Evolutionary conservation across 2,329 filamentous ascomycete species (phyloP).

Genomic region (Aspergillus sp.): DNA sequence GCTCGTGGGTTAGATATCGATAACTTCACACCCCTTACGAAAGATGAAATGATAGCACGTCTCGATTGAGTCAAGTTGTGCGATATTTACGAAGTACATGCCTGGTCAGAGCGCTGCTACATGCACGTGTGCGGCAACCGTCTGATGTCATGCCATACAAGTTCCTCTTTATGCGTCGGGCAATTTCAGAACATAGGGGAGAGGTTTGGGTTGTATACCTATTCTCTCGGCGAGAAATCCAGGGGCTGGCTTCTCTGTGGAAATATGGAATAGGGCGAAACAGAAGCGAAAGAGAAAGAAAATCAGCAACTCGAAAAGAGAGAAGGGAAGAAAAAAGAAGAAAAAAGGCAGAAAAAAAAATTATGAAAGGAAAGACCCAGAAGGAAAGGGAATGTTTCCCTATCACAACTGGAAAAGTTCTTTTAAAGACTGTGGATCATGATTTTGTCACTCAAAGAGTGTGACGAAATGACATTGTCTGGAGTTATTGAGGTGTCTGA

Average conservation of each 20-base stretch:
- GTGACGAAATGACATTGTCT: constrained; percentile 33
- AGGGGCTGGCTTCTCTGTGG: constrained; percentile 25
- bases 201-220: constrained; percentile 30
- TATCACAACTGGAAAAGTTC: constrained; percentile 28
- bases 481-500: constrained; percentile 41
- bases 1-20: constrained; percentile 86
- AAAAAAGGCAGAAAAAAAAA: constrained; percentile 8
- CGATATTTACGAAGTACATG: constrained; percentile 37
- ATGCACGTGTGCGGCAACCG: constrained; percentile 30
- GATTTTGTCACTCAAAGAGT: constrained; percentile 29
- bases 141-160: constrained; percentile 29
- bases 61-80: constrained; percentile 70
- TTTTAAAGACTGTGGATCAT: constrained; percentile 28
- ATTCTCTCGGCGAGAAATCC: constrained; percentile 23
- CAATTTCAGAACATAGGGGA: constrained; percentile 30
- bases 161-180: constrained; percentile 33
- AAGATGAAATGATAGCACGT: constrained; percentile 96
- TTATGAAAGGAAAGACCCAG: constrained; percentile 6
- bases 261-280: constrained; percentile 9
- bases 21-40: constrained; percentile 85
- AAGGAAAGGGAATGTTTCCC: constrained; percentile 16
- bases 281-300: constrained; percentile 15
- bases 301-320: not conserved
- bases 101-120: constrained; percentile 37
- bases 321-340: constrained; percentile 4